Evolutionary conservation across 495 filamentous ascomycete genomes (phyloP), one percentile per base, ranked within the genome.

Genomic region (Neurospora sp.): DNA sequence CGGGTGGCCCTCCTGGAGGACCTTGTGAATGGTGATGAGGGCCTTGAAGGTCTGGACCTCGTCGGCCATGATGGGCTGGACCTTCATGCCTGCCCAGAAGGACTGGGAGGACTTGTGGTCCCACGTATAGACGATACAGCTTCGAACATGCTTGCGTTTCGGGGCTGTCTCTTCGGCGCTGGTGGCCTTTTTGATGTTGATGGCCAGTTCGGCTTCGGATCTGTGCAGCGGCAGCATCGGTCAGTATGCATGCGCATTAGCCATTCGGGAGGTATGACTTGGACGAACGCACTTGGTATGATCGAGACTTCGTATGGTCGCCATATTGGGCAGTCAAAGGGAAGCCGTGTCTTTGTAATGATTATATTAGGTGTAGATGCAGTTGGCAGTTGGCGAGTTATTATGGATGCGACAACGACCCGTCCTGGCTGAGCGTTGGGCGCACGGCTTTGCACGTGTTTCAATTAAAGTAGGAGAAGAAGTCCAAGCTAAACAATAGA

Each of bases 11-110:
- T 99, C 96, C 78, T 98, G 96, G 18, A 99, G 86, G 69, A 98
- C 96, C 81, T 97, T 97, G 84, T 99, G 96, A 74, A 95, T 90
- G 42, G 91, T 96, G 79, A 96, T 96, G 27, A 97, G 85, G 66
- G 93, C 92, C 82, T 97, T 97, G 86, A 96, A 97, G 20, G 93
- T 96, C 82, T 97, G 93, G 66, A 97, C 89, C 84, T 97, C 93
- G 81, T 98, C 96, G 83, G 96, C 94, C 70, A 97, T 87, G 76
- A 99, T 92, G 39, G 96, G 96, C 82, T 98, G 96, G 91, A 99
- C 96, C 89, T 99, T 99, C 91, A 99, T 96, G 79, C 93, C 94
- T 68, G 92, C 90, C 96, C 96, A 99, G 84, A 99, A 99, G 77
- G 94, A 93, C 76, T 89, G 87, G 53, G 95, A 97, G 74, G 93